phyloP scores from a whole-genome alignment of 139 green algal genomes.

The Tetraselmis chui region DNA sequence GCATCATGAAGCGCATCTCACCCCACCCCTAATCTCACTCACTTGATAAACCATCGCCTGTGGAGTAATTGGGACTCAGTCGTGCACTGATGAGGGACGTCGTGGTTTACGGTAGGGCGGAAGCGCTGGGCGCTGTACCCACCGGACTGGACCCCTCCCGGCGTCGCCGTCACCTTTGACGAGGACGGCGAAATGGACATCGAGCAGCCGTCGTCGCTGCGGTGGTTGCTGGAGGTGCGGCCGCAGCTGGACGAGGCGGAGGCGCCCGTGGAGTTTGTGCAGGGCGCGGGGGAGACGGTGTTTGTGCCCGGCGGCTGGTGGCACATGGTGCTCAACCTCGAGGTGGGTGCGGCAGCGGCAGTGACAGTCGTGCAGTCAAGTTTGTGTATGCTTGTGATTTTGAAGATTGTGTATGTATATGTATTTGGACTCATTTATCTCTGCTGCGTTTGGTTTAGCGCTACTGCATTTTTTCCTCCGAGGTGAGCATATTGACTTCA shows the following conservation, averaged over 20 bases:
- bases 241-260: constrained; percentile 15
- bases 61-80: no score
- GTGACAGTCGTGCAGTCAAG: no score
- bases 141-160: constrained; percentile 19
- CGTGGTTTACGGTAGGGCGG: constrained; percentile 10
- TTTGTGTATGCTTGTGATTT: no score
- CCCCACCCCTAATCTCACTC: no score
- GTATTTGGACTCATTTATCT: no score
- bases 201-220: constrained; percentile 19
- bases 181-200: constrained; percentile 10
- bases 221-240: constrained; percentile 37
- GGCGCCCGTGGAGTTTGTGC: constrained; percentile 27
- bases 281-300: constrained; percentile 20
- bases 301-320: constrained; percentile 34
- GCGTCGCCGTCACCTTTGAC: neutral
- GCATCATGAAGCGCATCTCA: no score
- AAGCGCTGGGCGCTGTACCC: constrained; percentile 49
- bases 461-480: no score
- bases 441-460: no score
- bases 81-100: no score
- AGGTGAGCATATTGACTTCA: no score
- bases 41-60: no score
- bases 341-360: neutral
- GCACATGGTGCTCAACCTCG: constrained; percentile 37
- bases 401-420: no score